Conservation (phyloP, 2,329 filamentous ascomycete species). For the Aureobasidium sp. region DNA sequence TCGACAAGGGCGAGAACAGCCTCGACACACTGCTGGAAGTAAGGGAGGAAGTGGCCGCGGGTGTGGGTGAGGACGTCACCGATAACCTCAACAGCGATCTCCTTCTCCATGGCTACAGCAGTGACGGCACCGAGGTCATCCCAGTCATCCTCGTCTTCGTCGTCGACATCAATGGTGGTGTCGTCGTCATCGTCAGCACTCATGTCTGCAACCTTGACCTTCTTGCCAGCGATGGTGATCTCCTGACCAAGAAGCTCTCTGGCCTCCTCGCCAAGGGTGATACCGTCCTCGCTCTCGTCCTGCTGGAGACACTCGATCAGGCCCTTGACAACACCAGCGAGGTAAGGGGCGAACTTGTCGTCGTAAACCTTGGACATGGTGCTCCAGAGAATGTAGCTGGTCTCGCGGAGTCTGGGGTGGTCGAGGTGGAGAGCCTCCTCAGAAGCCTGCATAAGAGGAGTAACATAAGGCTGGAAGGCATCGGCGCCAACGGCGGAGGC, state of each 20-base stretch:
- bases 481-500: constrained; percentile 77
- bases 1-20: constrained; percentile 71
- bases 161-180: constrained; percentile 55
- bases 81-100: constrained; percentile 90
- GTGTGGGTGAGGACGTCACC: constrained; percentile 87
- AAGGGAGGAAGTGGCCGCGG: constrained; percentile 68
- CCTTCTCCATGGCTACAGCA: constrained; percentile 88
- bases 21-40: constrained; percentile 82
- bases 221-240: constrained; percentile 71
- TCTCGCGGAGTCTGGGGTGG: constrained; percentile 86
- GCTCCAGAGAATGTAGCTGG: constrained; percentile 94
- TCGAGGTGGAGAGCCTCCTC: constrained; percentile 84
- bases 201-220: constrained; percentile 66
- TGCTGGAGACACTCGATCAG: constrained; percentile 80
- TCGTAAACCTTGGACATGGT: constrained; percentile 90
- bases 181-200: constrained; percentile 50
- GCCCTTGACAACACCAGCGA: constrained; percentile 67
- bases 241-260: constrained; percentile 66
- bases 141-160: constrained; percentile 75
- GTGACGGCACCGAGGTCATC: constrained; percentile 77
- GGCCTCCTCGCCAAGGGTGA: constrained; percentile 64
- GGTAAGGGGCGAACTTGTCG: constrained; percentile 70
- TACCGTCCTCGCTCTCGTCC: constrained; percentile 74
- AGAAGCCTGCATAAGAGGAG: constrained; percentile 82
- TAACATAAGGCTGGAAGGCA: constrained; percentile 83